Evolutionary conservation across 139 green algal species (phyloP).

Genomic region (Diplosphaera chodatii): DNA sequence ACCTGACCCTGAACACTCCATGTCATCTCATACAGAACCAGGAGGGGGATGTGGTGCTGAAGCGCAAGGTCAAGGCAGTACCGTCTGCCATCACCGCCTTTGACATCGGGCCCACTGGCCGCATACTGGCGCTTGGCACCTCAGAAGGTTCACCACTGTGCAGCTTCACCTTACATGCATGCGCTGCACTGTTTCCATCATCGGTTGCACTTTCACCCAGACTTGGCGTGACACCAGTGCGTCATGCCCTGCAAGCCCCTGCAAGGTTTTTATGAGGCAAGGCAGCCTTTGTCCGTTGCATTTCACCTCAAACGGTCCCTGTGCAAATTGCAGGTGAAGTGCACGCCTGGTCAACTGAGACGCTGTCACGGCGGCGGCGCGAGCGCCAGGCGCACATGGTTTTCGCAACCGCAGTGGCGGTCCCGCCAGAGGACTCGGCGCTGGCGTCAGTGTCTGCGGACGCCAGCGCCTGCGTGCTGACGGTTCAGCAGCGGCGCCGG

Average conservation of each 20-base stretch:
- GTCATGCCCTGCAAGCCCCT: too few relatives aligned
- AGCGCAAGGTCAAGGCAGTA: background rate
- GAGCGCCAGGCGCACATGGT: slow-evolving; percentile 45
- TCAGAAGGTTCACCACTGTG: slow-evolving; percentile 25
- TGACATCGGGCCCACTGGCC: slow-evolving; percentile 13
- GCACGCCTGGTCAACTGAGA: background rate
- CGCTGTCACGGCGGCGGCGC: slow-evolving; percentile 7
- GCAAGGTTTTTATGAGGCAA: too few relatives aligned
- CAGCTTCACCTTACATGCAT: too few relatives aligned
- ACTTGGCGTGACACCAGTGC: too few relatives aligned
- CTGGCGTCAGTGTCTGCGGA: slow-evolving; percentile 23
- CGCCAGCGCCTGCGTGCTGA: slow-evolving; percentile 16
- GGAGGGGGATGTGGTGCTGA: slow-evolving; percentile 4
- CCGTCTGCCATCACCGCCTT: slow-evolving; percentile 15
- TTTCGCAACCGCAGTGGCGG: slow-evolving; percentile 44
- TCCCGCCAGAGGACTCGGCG: slow-evolving; percentile 15
- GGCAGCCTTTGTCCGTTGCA: too few relatives aligned
- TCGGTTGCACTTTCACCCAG: too few relatives aligned
- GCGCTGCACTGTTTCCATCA: too few relatives aligned
- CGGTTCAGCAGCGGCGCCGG: background rate
- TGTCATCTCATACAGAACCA: too few relatives aligned
- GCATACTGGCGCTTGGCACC: slow-evolving; percentile 3
- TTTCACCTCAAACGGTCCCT: too few relatives aligned
- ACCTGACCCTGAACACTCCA: too few relatives aligned
- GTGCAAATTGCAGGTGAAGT: slow-evolving; percentile 18